Evolutionary conservation across 768 basidiomycete species (phyloP), one percentile per base, ranked within the genome.

Genomic region (Tulasnella sp.): DNA sequence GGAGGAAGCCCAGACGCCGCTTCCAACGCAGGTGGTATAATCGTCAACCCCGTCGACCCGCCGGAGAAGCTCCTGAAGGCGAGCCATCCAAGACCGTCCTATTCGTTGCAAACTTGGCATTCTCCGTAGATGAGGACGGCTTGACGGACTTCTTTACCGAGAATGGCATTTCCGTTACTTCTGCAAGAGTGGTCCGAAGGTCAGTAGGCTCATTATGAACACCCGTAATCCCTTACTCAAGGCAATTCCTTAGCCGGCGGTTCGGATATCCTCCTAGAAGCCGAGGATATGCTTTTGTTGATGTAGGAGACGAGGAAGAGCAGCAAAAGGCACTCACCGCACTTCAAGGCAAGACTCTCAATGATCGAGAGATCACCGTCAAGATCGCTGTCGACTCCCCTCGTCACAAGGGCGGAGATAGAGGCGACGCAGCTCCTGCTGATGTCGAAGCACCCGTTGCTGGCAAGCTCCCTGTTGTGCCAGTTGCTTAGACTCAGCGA

Each of bases 261-360:
- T 88, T 77, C 74, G 88, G 87, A 3, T 76, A 77, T 37, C 82
- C 83, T 62, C 77, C 83, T 65, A 84, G 79, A 67, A 88, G 84
- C 75, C 93, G 93, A 69, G 93, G 93, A 51, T 98, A 92, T 66
- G 93, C 90, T 46, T 99, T 99, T 62, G 93, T 99, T 63, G 92
- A 98, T 60, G 88, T 95, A 56, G 88, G 84, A 55, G 70, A 71
- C 58, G 82, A 90, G 66, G 84, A 79, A 59, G 80, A 91, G 67
- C 93, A 99, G 71, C 66, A 81, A 65, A 89, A 90, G 71, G 93
- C 90, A 47, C 83, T 99, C 56, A 78, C 78, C 51, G 77, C 78
- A 58, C 75, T 91, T 56, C 75, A 91, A 59, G 90, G 87, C 64
- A 88, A 87, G 66, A 83, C 93, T 56, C 70, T 99, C 51, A 80